These are phyloP conservation scores for Melampsora occidentalis DNA, from an alignment of 1,284 basidiomycete genomes.

Conservation along the genomic window DNA sequence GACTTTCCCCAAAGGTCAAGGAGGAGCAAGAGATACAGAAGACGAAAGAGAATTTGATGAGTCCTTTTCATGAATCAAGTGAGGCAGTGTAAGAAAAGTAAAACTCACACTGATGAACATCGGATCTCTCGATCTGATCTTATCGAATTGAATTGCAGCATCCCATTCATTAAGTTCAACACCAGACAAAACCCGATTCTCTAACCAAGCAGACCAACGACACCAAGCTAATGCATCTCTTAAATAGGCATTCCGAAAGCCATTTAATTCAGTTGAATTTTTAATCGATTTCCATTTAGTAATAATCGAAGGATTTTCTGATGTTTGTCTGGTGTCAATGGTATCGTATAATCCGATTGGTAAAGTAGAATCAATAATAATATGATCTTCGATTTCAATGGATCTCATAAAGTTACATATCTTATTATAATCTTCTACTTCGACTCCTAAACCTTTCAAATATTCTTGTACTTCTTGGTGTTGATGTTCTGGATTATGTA, in stretches of 20 bases:
- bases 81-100: background rate
- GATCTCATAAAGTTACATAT: constrained; percentile 68
- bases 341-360: background rate
- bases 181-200: constrained; percentile 15
- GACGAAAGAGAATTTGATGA: background rate
- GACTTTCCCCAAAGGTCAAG: background rate
- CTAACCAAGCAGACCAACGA: constrained; percentile 52
- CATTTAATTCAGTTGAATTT: constrained; percentile 50
- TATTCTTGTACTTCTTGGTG: constrained; percentile 61
- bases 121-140: background rate
- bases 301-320: constrained; percentile 42
- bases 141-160: constrained; percentile 45
- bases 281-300: constrained; percentile 51
- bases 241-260: constrained; percentile 49
- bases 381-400: background rate
- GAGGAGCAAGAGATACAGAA: background rate
- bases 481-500: too few relatives aligned
- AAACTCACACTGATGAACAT: background rate
- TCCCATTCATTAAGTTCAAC: constrained; percentile 50
- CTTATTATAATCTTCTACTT: constrained; percentile 69
- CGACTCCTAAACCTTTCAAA: constrained; percentile 60
- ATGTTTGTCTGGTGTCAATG: background rate
- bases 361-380: background rate
- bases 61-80: background rate
- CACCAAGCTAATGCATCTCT: constrained; percentile 52